A percentile compares a stretch with the other conserved stretches of the same genome.
phyloP scores from a whole-genome alignment of 192 early-diverging fungal genomes.

The Coemansia sp. region DNA sequence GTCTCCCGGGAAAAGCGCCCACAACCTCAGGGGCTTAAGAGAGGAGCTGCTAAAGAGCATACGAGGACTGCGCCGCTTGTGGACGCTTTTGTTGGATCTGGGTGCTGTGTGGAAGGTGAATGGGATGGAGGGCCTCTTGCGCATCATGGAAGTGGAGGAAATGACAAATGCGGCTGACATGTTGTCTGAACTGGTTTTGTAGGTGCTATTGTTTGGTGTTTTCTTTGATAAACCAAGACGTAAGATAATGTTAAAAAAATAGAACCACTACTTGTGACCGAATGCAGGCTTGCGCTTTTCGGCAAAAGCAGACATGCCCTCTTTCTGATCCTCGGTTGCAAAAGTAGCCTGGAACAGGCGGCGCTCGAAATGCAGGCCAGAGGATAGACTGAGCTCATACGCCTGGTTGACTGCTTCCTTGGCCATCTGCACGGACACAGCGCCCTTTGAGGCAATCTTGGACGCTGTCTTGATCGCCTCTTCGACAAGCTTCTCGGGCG shows the following conservation, averaged over 20 bases:
- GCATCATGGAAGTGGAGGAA: conserved; percentile 45
- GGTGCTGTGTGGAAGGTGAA: conserved; percentile 27
- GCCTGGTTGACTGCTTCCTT: conserved; percentile 97
- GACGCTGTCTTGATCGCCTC: conserved; percentile 87
- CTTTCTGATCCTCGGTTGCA: conserved; percentile 90
- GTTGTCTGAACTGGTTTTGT: conserved; percentile 28
- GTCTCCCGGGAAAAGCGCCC: neutral
- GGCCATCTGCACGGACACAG: conserved; percentile 86
- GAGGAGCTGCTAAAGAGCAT: conserved; percentile 14
- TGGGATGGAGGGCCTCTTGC: conserved; percentile 34
- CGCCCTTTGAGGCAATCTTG: conserved; percentile 82
- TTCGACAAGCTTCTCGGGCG: conserved; percentile 80
- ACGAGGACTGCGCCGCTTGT: conserved; percentile 19
- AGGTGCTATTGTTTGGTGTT: neutral
- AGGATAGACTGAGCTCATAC: conserved; percentile 79
- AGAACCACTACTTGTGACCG: conserved; percentile 65
- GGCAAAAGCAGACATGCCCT: conserved; percentile 94
- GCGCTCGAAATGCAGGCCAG: conserved; percentile 90
- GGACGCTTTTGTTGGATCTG: conserved; percentile 34
- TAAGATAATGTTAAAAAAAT: no score
- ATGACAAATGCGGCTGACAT: conserved; percentile 42
- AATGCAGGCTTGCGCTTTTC: conserved; percentile 90
- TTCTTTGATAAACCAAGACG: no score
- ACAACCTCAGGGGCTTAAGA: neutral
- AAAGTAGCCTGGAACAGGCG: conserved; percentile 92